A percentile compares a stretch with the other conserved stretches of the same genome.
These are phyloP conservation scores for Xylaria telfairii DNA, from an alignment of 495 filamentous ascomycete genomes.

Conservation along the genomic window DNA sequence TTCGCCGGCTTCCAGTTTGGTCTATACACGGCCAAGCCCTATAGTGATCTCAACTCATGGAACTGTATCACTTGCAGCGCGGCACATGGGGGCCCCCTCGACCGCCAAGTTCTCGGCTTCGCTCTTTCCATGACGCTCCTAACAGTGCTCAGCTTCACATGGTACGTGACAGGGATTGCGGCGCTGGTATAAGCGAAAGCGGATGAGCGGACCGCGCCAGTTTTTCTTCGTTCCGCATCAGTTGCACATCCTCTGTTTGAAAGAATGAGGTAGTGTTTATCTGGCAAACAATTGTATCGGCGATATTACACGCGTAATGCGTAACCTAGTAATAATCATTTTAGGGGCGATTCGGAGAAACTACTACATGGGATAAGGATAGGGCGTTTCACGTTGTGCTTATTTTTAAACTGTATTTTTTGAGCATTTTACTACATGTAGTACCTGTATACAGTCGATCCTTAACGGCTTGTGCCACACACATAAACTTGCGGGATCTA, in stretches of 20 bases:
- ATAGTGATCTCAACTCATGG: slow-evolving; percentile 66
- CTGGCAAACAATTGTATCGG: slow-evolving; percentile 6
- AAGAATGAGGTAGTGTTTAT: neutral
- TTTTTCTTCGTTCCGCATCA: neutral
- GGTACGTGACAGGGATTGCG: slow-evolving; percentile 78
- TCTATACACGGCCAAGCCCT: slow-evolving; percentile 75
- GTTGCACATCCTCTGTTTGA: neutral
- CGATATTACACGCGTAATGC: slow-evolving; percentile 17
- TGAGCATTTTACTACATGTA: slow-evolving; percentile 8
- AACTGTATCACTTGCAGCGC: slow-evolving; percentile 74
- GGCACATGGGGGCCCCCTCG: slow-evolving; percentile 65
- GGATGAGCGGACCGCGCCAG: slow-evolving; percentile 24
- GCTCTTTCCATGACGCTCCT: slow-evolving; percentile 75
- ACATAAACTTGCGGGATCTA: slow-evolving; percentile 5
- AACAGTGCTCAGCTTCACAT: slow-evolving; percentile 84
- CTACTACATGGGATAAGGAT: neutral
- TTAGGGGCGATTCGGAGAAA: slow-evolving; percentile 6
- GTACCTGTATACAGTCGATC: slow-evolving; percentile 22
- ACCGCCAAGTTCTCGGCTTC: slow-evolving; percentile 72
- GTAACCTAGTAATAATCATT: slow-evolving; percentile 13
- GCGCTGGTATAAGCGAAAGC: slow-evolving; percentile 53
- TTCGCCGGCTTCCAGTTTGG: slow-evolving; percentile 73
- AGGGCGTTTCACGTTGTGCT: slow-evolving; percentile 18
- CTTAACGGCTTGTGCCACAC: slow-evolving; percentile 17
- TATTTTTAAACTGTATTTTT: slow-evolving; percentile 19